These are phyloP conservation scores for Globisporangium echinulatum DNA, from an alignment of 352 stramenopile genomes.

Conservation along the genomic window DNA sequence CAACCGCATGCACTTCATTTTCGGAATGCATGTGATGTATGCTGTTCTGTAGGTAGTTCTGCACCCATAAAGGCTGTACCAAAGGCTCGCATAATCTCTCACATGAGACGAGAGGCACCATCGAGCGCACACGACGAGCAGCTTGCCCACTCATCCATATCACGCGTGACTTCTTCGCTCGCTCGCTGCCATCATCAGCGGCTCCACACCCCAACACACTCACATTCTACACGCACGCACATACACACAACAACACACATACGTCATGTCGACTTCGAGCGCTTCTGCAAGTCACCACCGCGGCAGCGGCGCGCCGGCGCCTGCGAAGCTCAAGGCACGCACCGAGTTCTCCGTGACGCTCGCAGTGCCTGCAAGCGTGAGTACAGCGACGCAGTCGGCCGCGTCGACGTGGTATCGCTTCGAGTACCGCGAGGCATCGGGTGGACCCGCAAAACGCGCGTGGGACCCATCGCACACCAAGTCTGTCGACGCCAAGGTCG, in stretches of 20 bases:
- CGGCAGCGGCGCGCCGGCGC: slow-evolving; percentile 22
- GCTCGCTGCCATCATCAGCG: background rate
- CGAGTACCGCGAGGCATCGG: slow-evolving; percentile 64
- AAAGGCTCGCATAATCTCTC: background rate
- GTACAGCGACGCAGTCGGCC: slow-evolving; percentile 4
- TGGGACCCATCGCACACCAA: slow-evolving; percentile 6
- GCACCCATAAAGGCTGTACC: background rate
- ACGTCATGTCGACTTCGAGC: background rate
- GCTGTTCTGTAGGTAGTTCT: background rate
- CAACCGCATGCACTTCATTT: background rate
- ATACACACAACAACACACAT: too few species aligned
- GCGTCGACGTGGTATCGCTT: slow-evolving; percentile 44
- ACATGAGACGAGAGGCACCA: too few species aligned
- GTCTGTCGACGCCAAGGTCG: slow-evolving; percentile 31
- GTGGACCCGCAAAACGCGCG: slow-evolving; percentile 26
- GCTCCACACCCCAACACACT: too few species aligned
- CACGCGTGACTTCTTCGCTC: background rate
- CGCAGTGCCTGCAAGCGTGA: slow-evolving; percentile 25
- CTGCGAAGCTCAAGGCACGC: slow-evolving; percentile 65
- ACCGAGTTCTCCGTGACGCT: slow-evolving; percentile 83
- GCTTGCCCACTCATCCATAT: background rate
- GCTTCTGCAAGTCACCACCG: background rate
- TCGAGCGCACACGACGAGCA: too few species aligned
- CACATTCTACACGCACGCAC: too few species aligned
- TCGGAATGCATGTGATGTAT: too few species aligned